A percentile compares a stretch with the other conserved stretches of the same genome.
These are phyloP conservation scores for Sporisorium exsertum DNA, from an alignment of 1,284 basidiomycete species.

Conservation along the genomic window DNA sequence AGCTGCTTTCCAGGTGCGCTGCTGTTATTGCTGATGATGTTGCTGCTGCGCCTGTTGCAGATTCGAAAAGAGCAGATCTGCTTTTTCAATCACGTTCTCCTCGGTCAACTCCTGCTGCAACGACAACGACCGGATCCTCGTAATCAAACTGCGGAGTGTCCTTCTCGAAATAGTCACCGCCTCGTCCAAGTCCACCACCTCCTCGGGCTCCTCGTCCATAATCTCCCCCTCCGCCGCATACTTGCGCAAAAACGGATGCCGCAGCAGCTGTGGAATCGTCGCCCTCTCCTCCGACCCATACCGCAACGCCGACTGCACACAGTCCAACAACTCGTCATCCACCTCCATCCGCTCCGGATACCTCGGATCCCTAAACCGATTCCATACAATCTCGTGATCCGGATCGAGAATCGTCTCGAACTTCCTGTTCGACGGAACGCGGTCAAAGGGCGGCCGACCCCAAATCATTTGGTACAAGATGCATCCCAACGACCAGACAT, in stretches of 20 bases:
- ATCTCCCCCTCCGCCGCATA: conserved; percentile 19
- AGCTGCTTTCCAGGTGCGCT: background rate
- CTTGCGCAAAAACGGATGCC: conserved; percentile 70
- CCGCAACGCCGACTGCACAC: conserved; percentile 80
- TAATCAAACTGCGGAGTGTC: conserved; percentile 55
- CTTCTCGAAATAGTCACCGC: conserved; percentile 49
- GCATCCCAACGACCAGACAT: conserved; percentile 98
- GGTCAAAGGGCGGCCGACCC: conserved; percentile 89
- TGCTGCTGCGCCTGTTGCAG: conserved; percentile 38
- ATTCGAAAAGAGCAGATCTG: conserved; percentile 52
- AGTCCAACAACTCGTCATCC: conserved; percentile 77
- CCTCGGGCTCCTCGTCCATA: conserved; percentile 19
- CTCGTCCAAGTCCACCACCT: conserved; percentile 33
- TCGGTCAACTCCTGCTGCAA: conserved; percentile 59
- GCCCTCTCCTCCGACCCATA: conserved; percentile 81
- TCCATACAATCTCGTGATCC: conserved; percentile 79
- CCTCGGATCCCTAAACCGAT: conserved; percentile 76
- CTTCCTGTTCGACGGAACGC: conserved; percentile 87
- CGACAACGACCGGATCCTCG: conserved; percentile 47
- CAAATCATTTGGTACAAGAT: conserved; percentile 97
- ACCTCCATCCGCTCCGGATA: conserved; percentile 72
- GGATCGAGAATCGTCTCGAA: conserved; percentile 87
- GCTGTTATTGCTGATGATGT: conserved; percentile 15
- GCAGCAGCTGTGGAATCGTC: conserved; percentile 78
- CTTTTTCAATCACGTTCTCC: conserved; percentile 55